phyloP scores from a whole-genome alignment of 2,329 filamentous ascomycete genomes.

The Fusarium tjaetaba region DNA sequence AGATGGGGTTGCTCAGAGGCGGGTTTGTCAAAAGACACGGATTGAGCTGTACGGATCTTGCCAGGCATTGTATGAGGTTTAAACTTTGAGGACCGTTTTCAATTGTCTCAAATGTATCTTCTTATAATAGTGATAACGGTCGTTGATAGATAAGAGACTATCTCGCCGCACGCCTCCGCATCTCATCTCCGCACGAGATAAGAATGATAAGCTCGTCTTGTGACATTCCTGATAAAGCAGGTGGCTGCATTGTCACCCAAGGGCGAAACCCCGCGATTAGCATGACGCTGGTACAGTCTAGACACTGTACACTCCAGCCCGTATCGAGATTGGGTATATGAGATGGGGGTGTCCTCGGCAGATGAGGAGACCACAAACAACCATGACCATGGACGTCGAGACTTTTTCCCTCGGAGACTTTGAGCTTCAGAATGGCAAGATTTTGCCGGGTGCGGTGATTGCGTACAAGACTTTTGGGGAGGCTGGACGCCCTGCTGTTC shows the following conservation, averaged over 20 bases:
- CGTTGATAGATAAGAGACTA: constrained; percentile 2
- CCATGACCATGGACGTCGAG: constrained; percentile 34
- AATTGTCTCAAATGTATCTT: neutral
- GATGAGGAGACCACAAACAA: neutral
- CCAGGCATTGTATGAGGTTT: constrained; percentile 30
- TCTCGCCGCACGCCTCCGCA: constrained; percentile 13
- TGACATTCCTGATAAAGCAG: constrained; percentile 26
- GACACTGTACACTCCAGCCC: neutral
- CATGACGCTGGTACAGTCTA: neutral
- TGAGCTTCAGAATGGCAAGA: constrained; percentile 71
- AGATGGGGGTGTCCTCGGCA: neutral
- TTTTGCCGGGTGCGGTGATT: constrained; percentile 71
- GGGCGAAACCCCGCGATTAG: constrained; percentile 25
- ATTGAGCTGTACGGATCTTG: constrained; percentile 39
- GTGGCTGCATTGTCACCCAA: constrained; percentile 24
- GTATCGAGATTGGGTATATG: constrained; percentile 3
- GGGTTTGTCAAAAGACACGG: constrained; percentile 41
- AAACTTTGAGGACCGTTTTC: neutral
- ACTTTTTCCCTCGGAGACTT: constrained; percentile 71
- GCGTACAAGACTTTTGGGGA: constrained; percentile 82
- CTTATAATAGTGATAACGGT: neutral
- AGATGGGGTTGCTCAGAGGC: constrained; percentile 41
- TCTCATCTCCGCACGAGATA: constrained; percentile 27
- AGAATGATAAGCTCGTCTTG: constrained; percentile 29
- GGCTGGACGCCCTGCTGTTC: constrained; percentile 68